phyloP scores from a whole-genome alignment of 2,329 filamentous ascomycete genomes.

The Capronia epimyces region DNA sequence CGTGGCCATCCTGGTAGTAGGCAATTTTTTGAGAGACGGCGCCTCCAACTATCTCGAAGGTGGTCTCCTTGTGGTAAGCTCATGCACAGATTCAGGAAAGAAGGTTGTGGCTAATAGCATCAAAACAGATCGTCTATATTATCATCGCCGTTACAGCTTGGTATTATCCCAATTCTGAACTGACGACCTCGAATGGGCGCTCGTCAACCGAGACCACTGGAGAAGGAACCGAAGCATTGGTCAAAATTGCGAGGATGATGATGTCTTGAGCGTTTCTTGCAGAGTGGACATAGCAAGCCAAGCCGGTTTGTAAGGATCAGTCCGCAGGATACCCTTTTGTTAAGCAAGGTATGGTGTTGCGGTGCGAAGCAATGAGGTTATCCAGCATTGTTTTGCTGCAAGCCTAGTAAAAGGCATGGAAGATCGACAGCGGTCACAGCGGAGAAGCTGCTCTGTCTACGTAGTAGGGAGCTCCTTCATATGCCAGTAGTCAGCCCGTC shows the following conservation, averaged over 20 bases:
- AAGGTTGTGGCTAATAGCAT: not conserved
- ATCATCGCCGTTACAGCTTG: constrained; percentile 58
- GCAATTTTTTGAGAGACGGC: constrained; percentile 78
- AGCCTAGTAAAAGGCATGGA: too few relatives aligned
- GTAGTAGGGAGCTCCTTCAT: too few relatives aligned
- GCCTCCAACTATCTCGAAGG: constrained; percentile 91
- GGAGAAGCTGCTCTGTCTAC: too few relatives aligned
- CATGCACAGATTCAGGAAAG: not conserved
- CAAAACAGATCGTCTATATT: constrained; percentile 47
- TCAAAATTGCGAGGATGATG: constrained; percentile 15
- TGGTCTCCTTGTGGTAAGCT: constrained; percentile 62
- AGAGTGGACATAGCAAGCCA: not conserved
- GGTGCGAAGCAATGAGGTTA: not conserved
- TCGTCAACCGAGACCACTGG: constrained; percentile 6
- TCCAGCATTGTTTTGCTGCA: not conserved
- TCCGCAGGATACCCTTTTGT: too few relatives aligned
- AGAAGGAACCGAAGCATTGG: constrained; percentile 12
- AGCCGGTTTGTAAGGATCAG: not conserved
- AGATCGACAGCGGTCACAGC: too few relatives aligned
- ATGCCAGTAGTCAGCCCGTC: too few relatives aligned
- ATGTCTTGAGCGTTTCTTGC: constrained; percentile 6
- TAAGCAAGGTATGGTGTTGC: constrained; percentile 12
- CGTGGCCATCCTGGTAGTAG: constrained; percentile 77
- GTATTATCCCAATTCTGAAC: constrained; percentile 53
- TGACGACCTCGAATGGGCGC: constrained; percentile 23